phyloP scores from a whole-genome alignment of 2,329 filamentous ascomycete genomes.

The Beauveria varroae region DNA sequence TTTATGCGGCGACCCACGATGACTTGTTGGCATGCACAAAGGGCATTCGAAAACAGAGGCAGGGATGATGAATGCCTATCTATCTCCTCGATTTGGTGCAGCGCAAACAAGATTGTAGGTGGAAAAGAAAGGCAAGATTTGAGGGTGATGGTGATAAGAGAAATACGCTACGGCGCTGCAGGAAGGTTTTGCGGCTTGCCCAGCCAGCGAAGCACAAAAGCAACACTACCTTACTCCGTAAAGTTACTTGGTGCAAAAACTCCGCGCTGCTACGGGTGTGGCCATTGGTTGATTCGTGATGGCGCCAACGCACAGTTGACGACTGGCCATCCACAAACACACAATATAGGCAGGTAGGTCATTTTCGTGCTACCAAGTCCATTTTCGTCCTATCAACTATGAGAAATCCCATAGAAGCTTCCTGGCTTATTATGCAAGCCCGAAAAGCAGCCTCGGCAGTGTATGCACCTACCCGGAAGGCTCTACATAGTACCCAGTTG shows the following conservation, averaged over 20 bases:
- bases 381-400: background rate
- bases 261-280: background rate
- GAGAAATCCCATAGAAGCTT: background rate
- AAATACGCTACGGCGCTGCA: no score
- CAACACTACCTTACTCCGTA: no score
- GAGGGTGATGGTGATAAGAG: no score
- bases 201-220: no score
- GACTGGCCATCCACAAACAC: background rate
- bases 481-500: background rate
- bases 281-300: background rate
- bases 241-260: background rate
- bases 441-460: no score
- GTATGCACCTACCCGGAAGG: background rate
- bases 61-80: background rate
- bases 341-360: background rate
- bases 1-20: no score
- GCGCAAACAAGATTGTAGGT: background rate
- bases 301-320: background rate
- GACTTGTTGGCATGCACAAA: no score
- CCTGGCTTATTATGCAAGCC: background rate
- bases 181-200: no score
- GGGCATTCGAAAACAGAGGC: no score
- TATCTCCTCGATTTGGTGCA: background rate
- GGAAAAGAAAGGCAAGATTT: background rate
- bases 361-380: background rate